phyloP scores from a whole-genome alignment of 2,329 filamentous ascomycete species.

The Phyllosticta capitalensis region DNA sequence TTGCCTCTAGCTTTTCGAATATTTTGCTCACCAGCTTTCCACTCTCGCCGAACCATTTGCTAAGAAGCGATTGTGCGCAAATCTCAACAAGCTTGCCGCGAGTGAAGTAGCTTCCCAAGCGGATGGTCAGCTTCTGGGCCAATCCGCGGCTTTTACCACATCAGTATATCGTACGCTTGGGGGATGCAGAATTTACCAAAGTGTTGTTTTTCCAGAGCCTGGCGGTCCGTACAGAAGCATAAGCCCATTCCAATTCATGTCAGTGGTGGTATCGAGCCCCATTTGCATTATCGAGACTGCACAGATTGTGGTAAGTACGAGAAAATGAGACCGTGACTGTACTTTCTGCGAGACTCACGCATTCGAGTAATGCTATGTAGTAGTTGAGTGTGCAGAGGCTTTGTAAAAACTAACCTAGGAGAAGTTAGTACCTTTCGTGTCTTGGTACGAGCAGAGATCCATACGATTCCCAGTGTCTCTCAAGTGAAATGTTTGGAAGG shows the following conservation, averaged over 20 bases:
- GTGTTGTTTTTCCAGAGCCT: conserved; percentile 35
- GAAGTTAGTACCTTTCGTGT: not conserved
- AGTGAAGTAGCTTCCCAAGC: conserved; percentile 30
- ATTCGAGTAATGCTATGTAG: conserved; percentile 33
- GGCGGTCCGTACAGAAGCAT: conserved; percentile 35
- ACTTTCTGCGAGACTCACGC: conserved; percentile 16
- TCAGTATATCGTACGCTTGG: not conserved
- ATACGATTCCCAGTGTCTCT: conserved; percentile 37
- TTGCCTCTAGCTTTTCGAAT: conserved; percentile 30
- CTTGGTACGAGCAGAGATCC: not conserved
- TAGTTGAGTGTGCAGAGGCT: conserved; percentile 31
- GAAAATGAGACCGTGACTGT: not conserved
- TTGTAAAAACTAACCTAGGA: conserved; percentile 33
- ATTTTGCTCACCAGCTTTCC: conserved; percentile 34
- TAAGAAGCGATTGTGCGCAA: conserved; percentile 36
- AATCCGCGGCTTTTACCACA: conserved; percentile 28
- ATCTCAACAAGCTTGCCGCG: conserved; percentile 34
- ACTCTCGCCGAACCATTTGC: conserved; percentile 41
- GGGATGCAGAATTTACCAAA: conserved; percentile 21
- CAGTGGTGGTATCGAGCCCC: conserved; percentile 25
- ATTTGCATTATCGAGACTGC: conserved; percentile 23
- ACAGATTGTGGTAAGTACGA: not conserved
- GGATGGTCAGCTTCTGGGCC: conserved; percentile 43
- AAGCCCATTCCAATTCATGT: conserved; percentile 37
- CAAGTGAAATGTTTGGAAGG: conserved; percentile 31